A percentile compares a stretch with the other conserved stretches of the same genome.
These are phyloP conservation scores for Auxenochlorella pyrenoidosa DNA, from an alignment of 139 green algal species.

Conservation along the genomic window DNA sequence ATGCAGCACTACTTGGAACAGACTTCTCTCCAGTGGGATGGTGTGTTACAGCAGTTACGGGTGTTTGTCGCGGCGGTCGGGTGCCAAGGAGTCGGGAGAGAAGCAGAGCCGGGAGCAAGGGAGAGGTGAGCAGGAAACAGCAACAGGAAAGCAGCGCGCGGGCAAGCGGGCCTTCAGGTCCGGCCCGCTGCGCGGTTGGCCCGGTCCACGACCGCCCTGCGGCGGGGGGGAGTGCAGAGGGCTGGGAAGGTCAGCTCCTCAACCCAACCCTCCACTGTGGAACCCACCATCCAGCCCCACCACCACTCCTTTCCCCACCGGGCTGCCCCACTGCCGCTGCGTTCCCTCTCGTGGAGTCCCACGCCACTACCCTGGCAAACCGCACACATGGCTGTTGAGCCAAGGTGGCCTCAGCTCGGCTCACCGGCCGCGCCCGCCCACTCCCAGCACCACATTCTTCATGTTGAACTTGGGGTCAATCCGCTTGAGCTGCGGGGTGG, in stretches of 20 bases:
- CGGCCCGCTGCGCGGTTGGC: constrained; percentile 33
- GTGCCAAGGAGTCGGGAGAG: neutral
- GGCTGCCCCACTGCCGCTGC: neutral
- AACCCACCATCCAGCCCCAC: neutral
- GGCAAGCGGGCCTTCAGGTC: neutral
- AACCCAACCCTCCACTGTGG: neutral
- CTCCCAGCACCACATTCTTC: constrained; percentile 36
- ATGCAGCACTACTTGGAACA: no score
- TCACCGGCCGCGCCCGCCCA: constrained; percentile 32
- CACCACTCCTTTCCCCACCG: neutral
- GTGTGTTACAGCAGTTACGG: neutral
- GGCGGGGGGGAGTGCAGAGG: neutral
- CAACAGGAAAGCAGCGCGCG: neutral
- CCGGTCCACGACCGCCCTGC: constrained; percentile 29
- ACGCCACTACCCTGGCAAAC: no score
- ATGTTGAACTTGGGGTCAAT: constrained; percentile 95
- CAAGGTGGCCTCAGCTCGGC: neutral
- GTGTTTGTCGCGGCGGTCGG: neutral
- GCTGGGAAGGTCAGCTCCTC: neutral
- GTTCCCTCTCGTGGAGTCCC: no score
- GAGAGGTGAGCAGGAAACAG: neutral
- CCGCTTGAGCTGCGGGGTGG: constrained; percentile 84
- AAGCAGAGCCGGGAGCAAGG: neutral
- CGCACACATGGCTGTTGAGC: no score
- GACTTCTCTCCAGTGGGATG: no score